These are phyloP conservation scores for Rhynchospora pubera DNA, from an alignment of 176 grass and related monocot species.

Conservation along the genomic window DNA sequence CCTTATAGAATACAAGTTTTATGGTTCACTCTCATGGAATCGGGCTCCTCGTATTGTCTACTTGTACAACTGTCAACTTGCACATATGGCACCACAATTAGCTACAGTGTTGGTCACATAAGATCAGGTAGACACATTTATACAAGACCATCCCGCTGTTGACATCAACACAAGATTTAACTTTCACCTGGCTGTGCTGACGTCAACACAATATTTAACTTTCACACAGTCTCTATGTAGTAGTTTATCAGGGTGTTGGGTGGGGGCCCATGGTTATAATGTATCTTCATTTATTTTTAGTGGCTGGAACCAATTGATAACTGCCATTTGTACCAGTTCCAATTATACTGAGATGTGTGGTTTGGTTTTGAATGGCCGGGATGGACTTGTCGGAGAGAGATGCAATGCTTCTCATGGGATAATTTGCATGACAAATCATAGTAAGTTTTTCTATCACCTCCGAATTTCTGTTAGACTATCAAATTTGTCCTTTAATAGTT, in stretches of 20 bases:
- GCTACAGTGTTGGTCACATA: background rate
- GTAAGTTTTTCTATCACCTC: slow-evolving; percentile 27
- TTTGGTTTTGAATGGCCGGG: slow-evolving; percentile 38
- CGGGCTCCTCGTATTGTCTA: too few species aligned
- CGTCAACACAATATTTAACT: slow-evolving; percentile 59
- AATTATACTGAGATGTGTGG: slow-evolving; percentile 39
- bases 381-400: slow-evolving; percentile 32
- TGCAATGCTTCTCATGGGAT: slow-evolving; percentile 62
- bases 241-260: slow-evolving; percentile 58
- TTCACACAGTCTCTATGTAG: slow-evolving; percentile 52
- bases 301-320: slow-evolving; percentile 35
- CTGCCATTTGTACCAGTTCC: slow-evolving; percentile 27
- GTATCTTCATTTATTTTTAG: slow-evolving; percentile 41
- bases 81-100: too few species aligned
- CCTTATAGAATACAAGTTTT: too few species aligned
- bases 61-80: too few species aligned
- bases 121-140: background rate
- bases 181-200: slow-evolving; percentile 46
- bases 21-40: too few species aligned
- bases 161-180: slow-evolving; percentile 39
- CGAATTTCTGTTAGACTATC: background rate
- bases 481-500: background rate
- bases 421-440: slow-evolving; percentile 66
- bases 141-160: background rate
- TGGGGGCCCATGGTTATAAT: slow-evolving; percentile 51